These are phyloP conservation scores for Yarrowia hollandica DNA, from an alignment of 805 yeast genomes.

Conservation along the genomic window DNA sequence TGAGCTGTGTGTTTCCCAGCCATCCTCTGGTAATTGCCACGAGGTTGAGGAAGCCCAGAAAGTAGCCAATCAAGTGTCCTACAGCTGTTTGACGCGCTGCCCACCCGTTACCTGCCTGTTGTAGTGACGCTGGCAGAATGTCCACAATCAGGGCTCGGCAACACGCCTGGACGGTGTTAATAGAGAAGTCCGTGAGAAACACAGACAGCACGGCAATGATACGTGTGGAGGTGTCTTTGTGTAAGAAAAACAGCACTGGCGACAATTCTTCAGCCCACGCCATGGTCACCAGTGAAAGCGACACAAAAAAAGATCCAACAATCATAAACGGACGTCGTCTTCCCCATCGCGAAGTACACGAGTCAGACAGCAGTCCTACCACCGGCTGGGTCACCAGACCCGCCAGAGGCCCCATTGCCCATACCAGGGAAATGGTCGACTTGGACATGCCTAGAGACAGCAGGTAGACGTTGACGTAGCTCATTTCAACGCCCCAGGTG, in stretches of 20 bases:
- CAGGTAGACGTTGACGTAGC: constrained; percentile 62
- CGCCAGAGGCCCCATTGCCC: constrained; percentile 71
- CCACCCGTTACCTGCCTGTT: constrained; percentile 64
- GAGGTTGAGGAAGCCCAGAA: constrained; percentile 53
- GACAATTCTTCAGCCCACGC: constrained; percentile 50
- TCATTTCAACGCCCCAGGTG: constrained; percentile 69
- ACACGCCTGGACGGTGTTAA: constrained; percentile 62
- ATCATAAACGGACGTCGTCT: constrained; percentile 60
- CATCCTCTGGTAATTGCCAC: constrained; percentile 42
- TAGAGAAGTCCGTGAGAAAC: constrained; percentile 57
- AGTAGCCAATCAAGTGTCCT: constrained; percentile 60
- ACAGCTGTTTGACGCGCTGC: constrained; percentile 65
- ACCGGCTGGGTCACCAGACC: constrained; percentile 67
- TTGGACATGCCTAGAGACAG: constrained; percentile 60
- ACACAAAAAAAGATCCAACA: constrained; percentile 53
- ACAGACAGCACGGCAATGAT: constrained; percentile 52
- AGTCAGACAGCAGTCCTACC: constrained; percentile 59
- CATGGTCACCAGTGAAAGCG: constrained; percentile 48
- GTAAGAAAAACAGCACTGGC: constrained; percentile 35
- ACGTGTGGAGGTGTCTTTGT: constrained; percentile 32
- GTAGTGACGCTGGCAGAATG: constrained; percentile 56
- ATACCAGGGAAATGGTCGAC: constrained; percentile 55
- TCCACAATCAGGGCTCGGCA: constrained; percentile 66
- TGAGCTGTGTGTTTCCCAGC: constrained; percentile 54
- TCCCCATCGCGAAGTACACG: constrained; percentile 44